Evolutionary conservation across 2,329 filamentous ascomycete genomes (phyloP).

Genomic region (Acephala macrosclerotiorum): DNA sequence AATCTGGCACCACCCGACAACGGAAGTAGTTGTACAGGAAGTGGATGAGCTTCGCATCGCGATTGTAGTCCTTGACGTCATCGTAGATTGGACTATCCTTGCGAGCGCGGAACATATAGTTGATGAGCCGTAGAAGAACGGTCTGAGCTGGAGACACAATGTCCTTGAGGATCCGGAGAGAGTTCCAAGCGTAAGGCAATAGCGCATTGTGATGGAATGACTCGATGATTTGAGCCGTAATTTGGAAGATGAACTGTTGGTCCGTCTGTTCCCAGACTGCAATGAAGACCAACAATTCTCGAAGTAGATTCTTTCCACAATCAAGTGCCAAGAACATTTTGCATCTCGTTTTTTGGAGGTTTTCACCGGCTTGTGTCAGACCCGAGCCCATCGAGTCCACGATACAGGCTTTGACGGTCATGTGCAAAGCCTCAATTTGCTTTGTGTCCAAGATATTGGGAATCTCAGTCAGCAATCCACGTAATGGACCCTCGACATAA

Average conservation of each 20-base stretch:
- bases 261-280: constrained; percentile 97
- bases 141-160: constrained; percentile 96
- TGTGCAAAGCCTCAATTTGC: constrained; percentile 94
- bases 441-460: constrained; percentile 93
- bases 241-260: constrained; percentile 93
- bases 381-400: constrained; percentile 81
- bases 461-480: constrained; percentile 89
- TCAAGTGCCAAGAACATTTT: constrained; percentile 90
- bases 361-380: constrained; percentile 72
- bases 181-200: constrained; percentile 91
- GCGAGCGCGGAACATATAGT: constrained; percentile 80
- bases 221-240: constrained; percentile 95
- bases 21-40: constrained; percentile 94
- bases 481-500: constrained; percentile 79
- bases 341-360: constrained; percentile 88
- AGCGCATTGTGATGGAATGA: constrained; percentile 89
- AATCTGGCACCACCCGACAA: constrained; percentile 91
- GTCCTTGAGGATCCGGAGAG: constrained; percentile 90
- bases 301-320: constrained; percentile 85
- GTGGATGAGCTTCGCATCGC: constrained; percentile 73
- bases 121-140: constrained; percentile 88
- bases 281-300: constrained; percentile 94
- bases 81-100: constrained; percentile 51
- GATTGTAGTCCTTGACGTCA: constrained; percentile 60
- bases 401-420: constrained; percentile 97